phyloP scores from a whole-genome alignment of 768 basidiomycete species.

The Mycena pura region DNA sequence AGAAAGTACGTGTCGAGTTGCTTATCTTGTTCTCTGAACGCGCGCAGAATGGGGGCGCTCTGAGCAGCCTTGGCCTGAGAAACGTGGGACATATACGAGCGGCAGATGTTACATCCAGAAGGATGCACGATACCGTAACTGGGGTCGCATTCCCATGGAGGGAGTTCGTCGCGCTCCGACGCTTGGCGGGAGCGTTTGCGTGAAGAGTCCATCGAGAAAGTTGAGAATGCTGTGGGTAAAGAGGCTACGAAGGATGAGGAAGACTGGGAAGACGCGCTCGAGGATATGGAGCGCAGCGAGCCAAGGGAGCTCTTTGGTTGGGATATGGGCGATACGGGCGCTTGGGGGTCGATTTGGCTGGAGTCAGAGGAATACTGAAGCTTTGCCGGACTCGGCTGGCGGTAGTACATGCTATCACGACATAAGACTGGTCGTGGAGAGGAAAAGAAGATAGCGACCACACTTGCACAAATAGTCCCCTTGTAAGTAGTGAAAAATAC shows the following conservation, averaged over 20 bases:
- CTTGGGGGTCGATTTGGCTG: no score
- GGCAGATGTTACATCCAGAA: constrained; percentile 45
- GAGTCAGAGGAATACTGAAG: no score
- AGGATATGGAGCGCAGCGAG: constrained; percentile 5
- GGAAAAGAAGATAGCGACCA: no score
- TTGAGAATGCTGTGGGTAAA: constrained; percentile 1
- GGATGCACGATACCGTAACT: constrained; percentile 48
- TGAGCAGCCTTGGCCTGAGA: constrained; percentile 45
- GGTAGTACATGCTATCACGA: no score
- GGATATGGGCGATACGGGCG: constrained; percentile 28
- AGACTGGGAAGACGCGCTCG: constrained; percentile 5
- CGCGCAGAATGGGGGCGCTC: constrained; percentile 45
- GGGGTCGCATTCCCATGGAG: constrained; percentile 48
- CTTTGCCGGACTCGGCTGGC: no score
- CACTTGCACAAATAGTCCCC: no score
- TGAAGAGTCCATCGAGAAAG: constrained; percentile 16
- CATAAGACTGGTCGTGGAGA: no score
- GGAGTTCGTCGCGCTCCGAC: constrained; percentile 13
- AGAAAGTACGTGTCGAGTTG: constrained; percentile 45
- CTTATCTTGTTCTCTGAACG: constrained; percentile 46
- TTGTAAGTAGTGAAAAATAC: no score
- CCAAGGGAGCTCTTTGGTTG: constrained; percentile 20
- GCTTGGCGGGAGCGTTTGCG: constrained; percentile 18
- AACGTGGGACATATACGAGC: constrained; percentile 48
- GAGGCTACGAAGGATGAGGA: constrained; percentile 13